Base-by-base conservation (phyloP, 495 filamentous ascomycete genomes). In the Hyaloscypha bicolor region DNA sequence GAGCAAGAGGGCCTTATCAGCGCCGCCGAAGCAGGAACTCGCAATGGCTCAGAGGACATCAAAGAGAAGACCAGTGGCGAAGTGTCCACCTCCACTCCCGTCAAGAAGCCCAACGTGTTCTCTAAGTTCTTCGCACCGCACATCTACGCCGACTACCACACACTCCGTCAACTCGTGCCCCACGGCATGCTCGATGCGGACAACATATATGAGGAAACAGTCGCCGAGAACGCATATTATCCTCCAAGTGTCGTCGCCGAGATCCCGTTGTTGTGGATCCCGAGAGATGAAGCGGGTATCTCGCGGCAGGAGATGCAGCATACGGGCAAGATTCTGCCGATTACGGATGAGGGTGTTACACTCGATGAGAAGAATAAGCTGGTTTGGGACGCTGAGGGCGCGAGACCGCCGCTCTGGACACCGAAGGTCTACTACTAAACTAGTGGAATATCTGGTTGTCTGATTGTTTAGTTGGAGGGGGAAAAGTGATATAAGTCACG, bases 251-350 rank as follows among this genome's bases (percentile, higher is more conserved):
- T 96, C 65, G 86, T 72, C 11, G 81, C 87, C 11, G 74, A 79
- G 64, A 82, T 88, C 1, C 91, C 92, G 29, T 77, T 94, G 48
- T 81, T 97, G 32, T 97, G 94, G 94, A 89, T 97, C 64, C 91
- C 93, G 6, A 82, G 83, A 58, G 94, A 97, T 72, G 77, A 82
- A 1, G 80, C 89, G 64, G 94, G 94, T 58, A 83, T 97, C 51
- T 91, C 87, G 52, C 83, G 82, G 76, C 89, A 94, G 78, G 94
- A 97, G 80, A 80, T 93, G 56, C 79, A 79, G 21, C 89, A 93
- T 72, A 91, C 88, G 19, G 79, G 81, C 69, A 85, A 83, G 66
- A 88, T 91, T 51, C 90, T 97, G 57, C 83, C 86, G 4, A 93
- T 93, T 69, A 93, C 90, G 0, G 93, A 97, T 76, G 90, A 96